Evolutionary conservation across 2,329 filamentous ascomycete genomes (phyloP), one percentile per base, ranked within the genome.

Genomic region (Magnaporthiopsis rhizophila): DNA sequence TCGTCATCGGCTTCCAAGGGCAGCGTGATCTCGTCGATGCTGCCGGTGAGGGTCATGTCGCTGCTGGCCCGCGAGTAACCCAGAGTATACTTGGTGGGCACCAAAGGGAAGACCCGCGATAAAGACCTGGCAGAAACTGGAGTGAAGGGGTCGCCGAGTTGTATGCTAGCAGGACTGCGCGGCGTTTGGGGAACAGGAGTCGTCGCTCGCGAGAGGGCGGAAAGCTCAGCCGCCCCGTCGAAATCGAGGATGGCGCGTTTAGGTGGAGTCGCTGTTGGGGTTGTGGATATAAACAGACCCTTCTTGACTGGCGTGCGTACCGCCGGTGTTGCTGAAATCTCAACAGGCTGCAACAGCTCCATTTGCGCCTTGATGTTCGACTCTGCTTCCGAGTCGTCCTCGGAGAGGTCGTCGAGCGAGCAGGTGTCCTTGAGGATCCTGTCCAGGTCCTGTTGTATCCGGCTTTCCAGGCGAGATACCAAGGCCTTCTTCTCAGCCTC

Each of bases 391-490:
- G 45, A 53, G 45, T 69, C 63, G 13, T 71, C 68, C 6, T 74
- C 72, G 1, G 73, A 71, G 30, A 73, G 69, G 63, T 75, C 73
- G 53, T 76, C 74, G 24, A 84, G 73, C 18, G 76, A 76, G 66
- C 80, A 80, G 1, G 82, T 83, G 66, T 85, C 82, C 66, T 77
- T 80, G 68, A 80, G 82, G 24, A 84, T 72, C 71, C 78, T 77
- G 57, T 79, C 76, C 28, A 84, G 77, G 64, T 83, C 82, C 11
- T 72, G 70, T 53, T 80, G 75, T 58, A 84, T 79, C 26, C 79
- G 78, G 13, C 77, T 72, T 65, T 76, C 77, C 30, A 85, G 73
- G 9, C 74, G 74, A 2, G 75, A 71, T 8, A 81, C 68, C 8
- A 83, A 68, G 0, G 66, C 71, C 50, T 76, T 74, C 58, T 74